Evolutionary conservation across 2,329 filamentous ascomycete genomes (phyloP), one percentile per base, ranked within the genome.

Genomic region (Aspergillus japonicus): DNA sequence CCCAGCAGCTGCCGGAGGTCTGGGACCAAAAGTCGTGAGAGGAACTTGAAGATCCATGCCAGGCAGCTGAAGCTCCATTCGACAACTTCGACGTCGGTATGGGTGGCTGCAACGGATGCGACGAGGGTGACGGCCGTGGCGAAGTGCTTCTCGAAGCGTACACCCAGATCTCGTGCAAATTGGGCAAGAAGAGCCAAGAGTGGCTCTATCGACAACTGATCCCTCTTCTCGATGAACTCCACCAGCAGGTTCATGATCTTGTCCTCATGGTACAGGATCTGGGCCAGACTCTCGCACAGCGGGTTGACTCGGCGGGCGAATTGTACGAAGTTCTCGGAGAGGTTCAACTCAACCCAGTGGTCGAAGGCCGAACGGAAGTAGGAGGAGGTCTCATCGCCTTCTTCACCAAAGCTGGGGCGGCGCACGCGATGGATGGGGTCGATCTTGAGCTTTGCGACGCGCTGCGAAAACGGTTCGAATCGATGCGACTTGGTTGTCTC

Each of bases 21-120:
- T 4, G 92, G 89, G 0, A 95, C 90, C 23, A 99, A 78, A 0
- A 98, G 83, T 64, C 91, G 88, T 2, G 92, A 96, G 5, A 99
- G 85, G 71, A 98, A 98, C 73, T 99, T 99, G 85, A 99, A 97
- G 47, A 98, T 82, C 82, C 96, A 99, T 50, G 95, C 92, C 58
- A 99, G 82, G 67, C 91, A 93, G 12, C 89, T 92, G 77, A 99
- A 99, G 54, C 91, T 94, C 93, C 94, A 98, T 78, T 99, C 95
- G 54, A 98, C 91, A n/a, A 96, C 92, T 64, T 93, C 91, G 26
- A 91, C 88, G 70, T 91, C 89, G 58, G 90, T 83, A 56, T 91
- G 87, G 68, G 87, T 89, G 56, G 88, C 88, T 11, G 92, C 93
- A 64, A 98, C 85, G 16, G 87, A 86, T 44, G 91, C 85, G 57